These are phyloP conservation scores for Pilasporangium apinafurcum DNA, from an alignment of 352 stramenopile species.

Conservation along the genomic window DNA sequence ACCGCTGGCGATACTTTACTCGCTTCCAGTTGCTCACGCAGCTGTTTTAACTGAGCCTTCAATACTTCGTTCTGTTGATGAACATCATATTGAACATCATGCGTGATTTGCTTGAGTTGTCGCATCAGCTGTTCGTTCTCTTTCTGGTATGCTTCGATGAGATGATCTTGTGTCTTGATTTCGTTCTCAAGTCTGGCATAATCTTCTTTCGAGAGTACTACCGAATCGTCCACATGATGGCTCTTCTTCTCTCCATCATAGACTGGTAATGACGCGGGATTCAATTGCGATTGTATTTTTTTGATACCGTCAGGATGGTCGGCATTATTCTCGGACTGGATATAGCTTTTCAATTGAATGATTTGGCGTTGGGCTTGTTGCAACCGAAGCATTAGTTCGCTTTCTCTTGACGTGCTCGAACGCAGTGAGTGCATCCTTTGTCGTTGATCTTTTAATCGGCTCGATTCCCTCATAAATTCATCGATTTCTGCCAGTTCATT, in stretches of 20 bases:
- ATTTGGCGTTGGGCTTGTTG: slow-evolving; percentile 73
- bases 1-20: slow-evolving; percentile 1
- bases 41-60: slow-evolving; percentile 28
- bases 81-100: slow-evolving; percentile 62
- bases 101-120: slow-evolving; percentile 57
- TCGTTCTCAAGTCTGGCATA: slow-evolving; percentile 41
- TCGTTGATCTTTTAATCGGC: slow-evolving; percentile 19
- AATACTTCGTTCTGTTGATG: slow-evolving; percentile 73
- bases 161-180: slow-evolving; percentile 61
- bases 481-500: slow-evolving; percentile 59
- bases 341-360: slow-evolving; percentile 54
- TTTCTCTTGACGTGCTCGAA: slow-evolving; percentile 44
- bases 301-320: neutral
- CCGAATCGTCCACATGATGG: neutral
- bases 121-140: slow-evolving; percentile 83
- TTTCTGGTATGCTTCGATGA: slow-evolving; percentile 76
- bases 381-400: slow-evolving; percentile 48
- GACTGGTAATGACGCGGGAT: neutral
- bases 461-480: slow-evolving; percentile 37
- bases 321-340: slow-evolving; percentile 15
- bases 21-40: slow-evolving; percentile 26
- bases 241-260: neutral
- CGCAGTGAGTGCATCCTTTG: slow-evolving; percentile 13
- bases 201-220: neutral
- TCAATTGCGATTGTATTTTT: neutral